These are phyloP conservation scores for Tricholoma matsutake DNA, from an alignment of 768 basidiomycete genomes.

Conservation along the genomic window DNA sequence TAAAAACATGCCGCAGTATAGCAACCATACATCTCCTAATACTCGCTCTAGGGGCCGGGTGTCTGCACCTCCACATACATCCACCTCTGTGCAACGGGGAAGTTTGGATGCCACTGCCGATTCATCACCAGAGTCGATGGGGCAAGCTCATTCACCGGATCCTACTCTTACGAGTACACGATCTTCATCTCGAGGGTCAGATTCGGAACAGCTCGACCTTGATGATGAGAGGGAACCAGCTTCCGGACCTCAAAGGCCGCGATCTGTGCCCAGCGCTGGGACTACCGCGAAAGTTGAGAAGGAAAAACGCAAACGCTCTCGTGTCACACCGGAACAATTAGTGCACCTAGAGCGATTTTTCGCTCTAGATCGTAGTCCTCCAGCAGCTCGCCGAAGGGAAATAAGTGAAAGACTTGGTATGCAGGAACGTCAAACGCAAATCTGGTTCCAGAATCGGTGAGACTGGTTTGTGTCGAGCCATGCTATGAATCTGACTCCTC, in stretches of 20 bases:
- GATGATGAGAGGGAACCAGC: conserved; percentile 33
- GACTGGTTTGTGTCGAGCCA: conserved; percentile 8
- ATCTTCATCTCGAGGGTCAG: conserved; percentile 11
- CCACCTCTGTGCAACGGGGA: conserved; percentile 5
- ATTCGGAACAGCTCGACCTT: conserved; percentile 18
- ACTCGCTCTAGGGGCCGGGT: not conserved
- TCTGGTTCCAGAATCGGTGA: conserved; percentile 88
- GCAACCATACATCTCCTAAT: conserved; percentile 9
- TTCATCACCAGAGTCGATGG: conserved; percentile 20
- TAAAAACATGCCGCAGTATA: conserved; percentile 27
- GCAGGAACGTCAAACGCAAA: conserved; percentile 85
- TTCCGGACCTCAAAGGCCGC: conserved; percentile 34
- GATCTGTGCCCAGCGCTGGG: conserved; percentile 27
- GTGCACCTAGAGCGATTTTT: conserved; percentile 72
- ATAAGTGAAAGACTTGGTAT: conserved; percentile 74
- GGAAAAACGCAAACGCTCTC: conserved; percentile 71
- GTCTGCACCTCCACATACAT: conserved; percentile 3
- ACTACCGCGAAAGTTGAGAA: conserved; percentile 34
- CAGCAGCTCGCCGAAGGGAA: conserved; percentile 65
- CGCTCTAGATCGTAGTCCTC: conserved; percentile 65
- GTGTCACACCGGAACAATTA: conserved; percentile 81
- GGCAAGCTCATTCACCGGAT: conserved; percentile 19
- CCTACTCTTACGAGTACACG: not conserved
- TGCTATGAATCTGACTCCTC: not conserved
- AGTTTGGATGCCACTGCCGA: conserved; percentile 18